phyloP scores from a whole-genome alignment of 257 asterid species.

The Fraxinus excelsior region DNA sequence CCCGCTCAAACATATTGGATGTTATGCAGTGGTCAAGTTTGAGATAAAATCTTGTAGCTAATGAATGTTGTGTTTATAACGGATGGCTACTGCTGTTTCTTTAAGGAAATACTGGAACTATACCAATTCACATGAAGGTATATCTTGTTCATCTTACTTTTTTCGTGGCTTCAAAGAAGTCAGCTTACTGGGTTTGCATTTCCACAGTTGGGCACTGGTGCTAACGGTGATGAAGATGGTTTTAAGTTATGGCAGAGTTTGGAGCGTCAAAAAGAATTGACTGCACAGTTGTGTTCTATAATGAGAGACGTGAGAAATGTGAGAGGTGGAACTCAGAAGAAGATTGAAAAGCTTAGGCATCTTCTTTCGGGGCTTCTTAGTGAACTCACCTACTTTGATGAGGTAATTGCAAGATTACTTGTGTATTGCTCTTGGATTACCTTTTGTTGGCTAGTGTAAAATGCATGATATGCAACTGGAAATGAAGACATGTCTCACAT shows the following conservation, averaged over 20 bases:
- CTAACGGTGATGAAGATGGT: constrained; percentile 79
- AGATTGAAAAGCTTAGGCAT: constrained; percentile 95
- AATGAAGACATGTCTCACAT: neutral
- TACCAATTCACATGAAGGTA: neutral
- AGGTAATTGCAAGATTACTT: constrained; percentile 41
- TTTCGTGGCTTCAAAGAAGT: constrained; percentile 7
- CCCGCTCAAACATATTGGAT: neutral
- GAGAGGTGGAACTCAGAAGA: constrained; percentile 93
- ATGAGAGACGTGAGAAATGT: constrained; percentile 94
- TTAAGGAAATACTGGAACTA: neutral
- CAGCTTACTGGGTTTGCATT: constrained; percentile 33
- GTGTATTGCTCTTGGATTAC: constrained; percentile 9
- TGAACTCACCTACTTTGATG: constrained; percentile 96
- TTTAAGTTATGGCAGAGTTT: constrained; percentile 94
- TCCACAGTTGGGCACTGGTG: constrained; percentile 66
- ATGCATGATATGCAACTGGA: constrained; percentile 9
- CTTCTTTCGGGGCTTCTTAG: constrained; percentile 95
- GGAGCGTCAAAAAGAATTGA: constrained; percentile 93
- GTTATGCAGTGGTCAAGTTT: constrained; percentile 5
- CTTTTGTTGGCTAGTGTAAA: neutral
- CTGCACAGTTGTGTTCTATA: constrained; percentile 91
- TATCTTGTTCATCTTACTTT: neutral
- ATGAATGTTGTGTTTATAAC: constrained; percentile 4
- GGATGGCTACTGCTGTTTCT: constrained; percentile 15
- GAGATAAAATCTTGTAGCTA: constrained; percentile 3